Percentiles rank a stretch among this genome's conserved stretches.
phyloP scores from a whole-genome alignment of 1,284 basidiomycete genomes.

The Leccinum huronense region DNA sequence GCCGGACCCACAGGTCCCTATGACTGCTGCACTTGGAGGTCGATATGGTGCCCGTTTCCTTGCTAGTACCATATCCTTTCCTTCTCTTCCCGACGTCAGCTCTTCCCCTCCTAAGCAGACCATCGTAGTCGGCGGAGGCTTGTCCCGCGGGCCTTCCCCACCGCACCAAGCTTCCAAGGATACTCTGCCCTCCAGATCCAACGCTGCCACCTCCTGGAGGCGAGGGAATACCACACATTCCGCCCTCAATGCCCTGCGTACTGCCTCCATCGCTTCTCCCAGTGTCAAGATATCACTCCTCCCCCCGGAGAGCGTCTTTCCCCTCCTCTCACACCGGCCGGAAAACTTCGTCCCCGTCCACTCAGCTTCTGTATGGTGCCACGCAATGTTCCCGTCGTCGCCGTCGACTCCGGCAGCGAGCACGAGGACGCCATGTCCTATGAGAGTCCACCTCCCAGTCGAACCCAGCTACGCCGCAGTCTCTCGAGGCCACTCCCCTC shows the following conservation, averaged over 20 bases:
- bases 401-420: constrained; percentile 58
- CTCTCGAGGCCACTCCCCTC: constrained; percentile 54
- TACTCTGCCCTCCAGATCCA: constrained; percentile 63
- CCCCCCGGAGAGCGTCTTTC: constrained; percentile 60
- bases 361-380: constrained; percentile 60
- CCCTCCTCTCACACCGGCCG: constrained; percentile 41
- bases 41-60: constrained; percentile 62
- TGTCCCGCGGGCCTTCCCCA: constrained; percentile 55
- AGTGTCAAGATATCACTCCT: constrained; percentile 63
- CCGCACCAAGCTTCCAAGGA: constrained; percentile 38
- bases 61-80: constrained; percentile 44
- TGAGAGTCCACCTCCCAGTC: constrained; percentile 53
- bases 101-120: constrained; percentile 57
- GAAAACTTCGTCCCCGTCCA: constrained; percentile 64
- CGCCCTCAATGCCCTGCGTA: constrained; percentile 62
- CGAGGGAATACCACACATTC: constrained; percentile 69
- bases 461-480: constrained; percentile 71
- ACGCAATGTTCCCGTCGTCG: constrained; percentile 51
- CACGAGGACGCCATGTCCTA: constrained; percentile 55
- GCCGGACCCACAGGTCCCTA: constrained; percentile 50
- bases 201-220: constrained; percentile 73
- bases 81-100: constrained; percentile 36
- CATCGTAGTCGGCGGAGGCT: constrained; percentile 69
- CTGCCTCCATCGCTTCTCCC: constrained; percentile 51
- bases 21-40: constrained; percentile 75